These are phyloP conservation scores for Alternaria atra DNA, from an alignment of 2,329 filamentous ascomycete species.

Conservation along the genomic window DNA sequence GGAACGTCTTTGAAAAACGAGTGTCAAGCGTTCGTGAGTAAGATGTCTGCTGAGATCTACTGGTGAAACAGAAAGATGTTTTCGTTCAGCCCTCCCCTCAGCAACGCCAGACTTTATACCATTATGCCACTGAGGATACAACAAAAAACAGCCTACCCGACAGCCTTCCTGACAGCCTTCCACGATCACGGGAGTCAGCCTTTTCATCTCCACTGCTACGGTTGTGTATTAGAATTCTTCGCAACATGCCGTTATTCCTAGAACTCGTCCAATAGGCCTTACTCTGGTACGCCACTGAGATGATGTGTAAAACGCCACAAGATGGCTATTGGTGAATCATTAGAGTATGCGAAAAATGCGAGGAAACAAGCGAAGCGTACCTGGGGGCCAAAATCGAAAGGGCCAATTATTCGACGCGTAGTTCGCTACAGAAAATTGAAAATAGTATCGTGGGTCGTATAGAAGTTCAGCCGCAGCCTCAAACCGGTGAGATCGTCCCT, in stretches of 20 bases:
- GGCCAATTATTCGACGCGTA: neutral
- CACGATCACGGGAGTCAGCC: neutral
- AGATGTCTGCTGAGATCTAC: neutral
- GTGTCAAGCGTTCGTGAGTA: neutral
- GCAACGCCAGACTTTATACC: conserved; percentile 1
- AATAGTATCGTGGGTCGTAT: neutral
- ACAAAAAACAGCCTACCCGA: neutral
- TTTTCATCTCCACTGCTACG: conserved; percentile 2
- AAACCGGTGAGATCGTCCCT: neutral
- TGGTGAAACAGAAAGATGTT: neutral
- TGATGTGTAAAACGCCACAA: neutral
- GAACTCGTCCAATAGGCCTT: conserved; percentile 2
- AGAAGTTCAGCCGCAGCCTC: neutral
- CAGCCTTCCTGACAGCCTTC: neutral
- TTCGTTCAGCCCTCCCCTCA: neutral
- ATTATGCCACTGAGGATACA: neutral
- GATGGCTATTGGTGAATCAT: neutral
- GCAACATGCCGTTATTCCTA: neutral
- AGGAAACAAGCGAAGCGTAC: conserved; percentile 1
- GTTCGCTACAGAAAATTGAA: neutral
- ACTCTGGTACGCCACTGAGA: neutral
- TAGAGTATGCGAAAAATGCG: neutral
- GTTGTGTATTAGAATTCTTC: neutral
- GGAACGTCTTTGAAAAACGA: neutral
- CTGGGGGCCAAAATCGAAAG: conserved; percentile 1